phyloP scores from a whole-genome alignment of 495 filamentous ascomycete genomes.

The Immersiella caudata region DNA sequence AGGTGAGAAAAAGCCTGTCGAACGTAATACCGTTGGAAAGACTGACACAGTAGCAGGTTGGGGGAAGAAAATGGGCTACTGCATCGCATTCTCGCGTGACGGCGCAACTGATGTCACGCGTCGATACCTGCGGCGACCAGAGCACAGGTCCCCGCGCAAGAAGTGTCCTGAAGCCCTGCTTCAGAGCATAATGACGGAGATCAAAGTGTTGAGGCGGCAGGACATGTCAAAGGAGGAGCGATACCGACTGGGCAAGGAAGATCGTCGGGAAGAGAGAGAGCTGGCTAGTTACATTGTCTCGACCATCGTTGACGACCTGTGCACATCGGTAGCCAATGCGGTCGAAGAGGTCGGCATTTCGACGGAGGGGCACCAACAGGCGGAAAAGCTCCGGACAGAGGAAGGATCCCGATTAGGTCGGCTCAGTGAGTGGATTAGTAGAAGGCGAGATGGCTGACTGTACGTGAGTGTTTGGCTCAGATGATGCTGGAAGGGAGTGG shows the following conservation, averaged over 20 bases:
- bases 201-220: conserved; percentile 75
- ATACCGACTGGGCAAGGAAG: conserved; percentile 83
- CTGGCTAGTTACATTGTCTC: conserved; percentile 73
- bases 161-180: conserved; percentile 85
- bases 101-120: conserved; percentile 94
- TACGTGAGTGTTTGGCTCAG: neutral
- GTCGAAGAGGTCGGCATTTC: neutral
- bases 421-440: no score
- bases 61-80: conserved; percentile 93
- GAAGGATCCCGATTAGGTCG: no score
- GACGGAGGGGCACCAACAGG: neutral
- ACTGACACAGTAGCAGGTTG: conserved; percentile 51
- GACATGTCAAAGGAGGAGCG: conserved; percentile 79
- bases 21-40: neutral
- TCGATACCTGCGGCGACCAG: conserved; percentile 84
- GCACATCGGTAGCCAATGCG: neutral
- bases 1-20: conserved; percentile 34
- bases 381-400: no score
- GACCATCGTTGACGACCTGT: conserved; percentile 50
- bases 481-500: neutral
- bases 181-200: conserved; percentile 85
- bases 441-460: neutral
- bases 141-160: conserved; percentile 69
- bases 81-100: conserved; percentile 93
- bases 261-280: conserved; percentile 82